Conservation (phyloP, 805 yeast genomes). For the Ogataea salicorniae region DNA sequence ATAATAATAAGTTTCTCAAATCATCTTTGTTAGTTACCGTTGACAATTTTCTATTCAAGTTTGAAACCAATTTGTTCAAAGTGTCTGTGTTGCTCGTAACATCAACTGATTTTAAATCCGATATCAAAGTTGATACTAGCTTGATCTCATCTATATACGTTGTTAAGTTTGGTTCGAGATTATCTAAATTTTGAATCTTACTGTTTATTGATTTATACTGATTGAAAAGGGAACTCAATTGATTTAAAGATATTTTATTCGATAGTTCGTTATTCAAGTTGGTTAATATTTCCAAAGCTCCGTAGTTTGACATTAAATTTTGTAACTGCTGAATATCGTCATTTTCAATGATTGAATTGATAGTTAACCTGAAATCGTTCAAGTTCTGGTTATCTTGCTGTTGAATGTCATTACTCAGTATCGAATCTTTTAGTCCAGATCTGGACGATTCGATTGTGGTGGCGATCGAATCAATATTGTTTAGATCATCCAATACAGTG, state of each 20-base stretch:
- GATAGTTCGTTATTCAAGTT: slow-evolving; percentile 8
- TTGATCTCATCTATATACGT: not conserved
- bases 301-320: slow-evolving; percentile 13
- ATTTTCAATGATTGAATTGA: not conserved
- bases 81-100: too few species aligned
- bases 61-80: too few species aligned
- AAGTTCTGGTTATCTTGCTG: not conserved
- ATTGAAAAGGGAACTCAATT: slow-evolving; percentile 3
- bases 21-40: not conserved
- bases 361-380: not conserved
- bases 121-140: too few species aligned
- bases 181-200: not conserved
- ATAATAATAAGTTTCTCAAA: too few species aligned
- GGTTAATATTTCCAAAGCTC: slow-evolving; percentile 15
- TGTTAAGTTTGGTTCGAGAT: not conserved
- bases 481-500: slow-evolving; percentile 33
- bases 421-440: slow-evolving; percentile 2
- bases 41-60: not conserved
- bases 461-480: slow-evolving; percentile 24
- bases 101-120: not conserved
- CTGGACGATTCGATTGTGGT: slow-evolving; percentile 22
- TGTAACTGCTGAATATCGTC: not conserved
- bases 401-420: not conserved
- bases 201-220: not conserved
- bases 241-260: slow-evolving; percentile 8